Evolutionary conservation across 129 eudicot species (phyloP), one percentile per base, ranked within the genome.

Genomic region (Flaveria trinervia): DNA sequence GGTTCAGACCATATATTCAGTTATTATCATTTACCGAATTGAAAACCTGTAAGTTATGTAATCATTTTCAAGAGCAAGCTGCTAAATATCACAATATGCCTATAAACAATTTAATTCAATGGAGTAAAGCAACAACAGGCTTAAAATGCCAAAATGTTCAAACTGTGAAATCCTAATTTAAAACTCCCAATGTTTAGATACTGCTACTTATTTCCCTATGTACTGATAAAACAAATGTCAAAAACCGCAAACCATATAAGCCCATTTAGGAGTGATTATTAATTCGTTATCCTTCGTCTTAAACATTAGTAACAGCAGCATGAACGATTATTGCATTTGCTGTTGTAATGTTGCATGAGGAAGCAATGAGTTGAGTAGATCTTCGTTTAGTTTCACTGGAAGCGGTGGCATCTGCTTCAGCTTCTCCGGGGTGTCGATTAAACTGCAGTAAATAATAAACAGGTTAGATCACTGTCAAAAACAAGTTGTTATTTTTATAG

Each of bases 401-500:
- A 93, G 86, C 9, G 89, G 88, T 26, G 96, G 95, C 96, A 92
- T 88, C 60, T 80, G 88, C 83, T 86, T 90, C 92, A 86, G 60
- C 23, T 79, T 82, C 22, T 83, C 89, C 0, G 85, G 90, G 13
- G 83, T 76, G 44, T 88, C 92, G 7, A 57, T 77, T 77, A 88
- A 80, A 82, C 95, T 93, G 86, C 89, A 80, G 71, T 2, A 55
- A 9, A 60, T 43, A 49, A 76, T 44, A 59, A 41, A 41, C 20
- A 13, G 8, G 41, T 72, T 36, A 13, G 67, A 22, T 49, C 36
- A 22, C 60, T 4, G 60, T 44, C 17, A 36, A 36, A 65, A 60
- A 25, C 0, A 1, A 3, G 66, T 12, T 18, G 25, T 54, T 55
- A 5, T 55, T 55, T 55, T 1, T 9, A 30, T 30, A 3, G 7